Percentiles rank a stretch among this genome's conserved stretches.
These are phyloP conservation scores for Candida hispaniensis DNA, from an alignment of 805 yeast genomes.

Conservation along the genomic window DNA sequence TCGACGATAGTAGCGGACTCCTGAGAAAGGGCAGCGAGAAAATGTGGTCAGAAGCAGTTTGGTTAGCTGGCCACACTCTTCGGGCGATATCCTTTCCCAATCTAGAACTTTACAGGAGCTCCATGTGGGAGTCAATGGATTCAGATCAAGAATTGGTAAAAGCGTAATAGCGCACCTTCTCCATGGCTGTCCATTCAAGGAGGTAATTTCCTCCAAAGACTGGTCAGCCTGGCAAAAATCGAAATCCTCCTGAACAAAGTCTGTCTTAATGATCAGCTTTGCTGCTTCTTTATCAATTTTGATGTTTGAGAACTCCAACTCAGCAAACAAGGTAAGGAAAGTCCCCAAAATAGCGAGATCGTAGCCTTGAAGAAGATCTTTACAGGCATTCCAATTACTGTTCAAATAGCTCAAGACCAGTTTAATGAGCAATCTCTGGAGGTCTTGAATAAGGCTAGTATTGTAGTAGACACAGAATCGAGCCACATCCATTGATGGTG, in stretches of 20 bases:
- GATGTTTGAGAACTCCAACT: constrained; percentile 8
- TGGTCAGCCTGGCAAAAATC: constrained; percentile 2
- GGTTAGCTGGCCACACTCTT: constrained; percentile 4
- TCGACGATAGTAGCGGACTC: constrained; percentile 8
- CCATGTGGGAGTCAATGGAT: constrained; percentile 14
- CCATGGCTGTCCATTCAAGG: constrained; percentile 10
- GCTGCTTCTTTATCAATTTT: constrained; percentile 2
- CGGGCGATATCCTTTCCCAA: constrained; percentile 13
- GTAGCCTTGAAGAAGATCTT: constrained; percentile 2
- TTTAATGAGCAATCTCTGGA: constrained; percentile 9
- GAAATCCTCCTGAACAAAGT: constrained; percentile 7
- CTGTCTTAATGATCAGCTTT: constrained; percentile 1
- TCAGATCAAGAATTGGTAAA: constrained; percentile 8
- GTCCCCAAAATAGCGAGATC: constrained; percentile 7
- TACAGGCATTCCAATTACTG: constrained; percentile 8
- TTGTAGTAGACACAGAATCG: constrained; percentile 10
- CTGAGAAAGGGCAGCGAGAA: constrained; percentile 9
- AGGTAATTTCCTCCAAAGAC: constrained; percentile 3
- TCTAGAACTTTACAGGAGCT: constrained; percentile 12
- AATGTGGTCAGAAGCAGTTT: constrained; percentile 6
- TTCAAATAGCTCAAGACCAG: constrained; percentile 8
- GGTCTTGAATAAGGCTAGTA: constrained; percentile 3
- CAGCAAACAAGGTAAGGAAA: background rate
- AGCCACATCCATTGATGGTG: constrained; percentile 5
- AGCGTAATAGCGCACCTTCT: constrained; percentile 9